Percentiles rank a stretch among this genome's conserved stretches.
Evolutionary conservation across 139 green algal species (phyloP).

Genomic region (Nannochloris sp.): DNA sequence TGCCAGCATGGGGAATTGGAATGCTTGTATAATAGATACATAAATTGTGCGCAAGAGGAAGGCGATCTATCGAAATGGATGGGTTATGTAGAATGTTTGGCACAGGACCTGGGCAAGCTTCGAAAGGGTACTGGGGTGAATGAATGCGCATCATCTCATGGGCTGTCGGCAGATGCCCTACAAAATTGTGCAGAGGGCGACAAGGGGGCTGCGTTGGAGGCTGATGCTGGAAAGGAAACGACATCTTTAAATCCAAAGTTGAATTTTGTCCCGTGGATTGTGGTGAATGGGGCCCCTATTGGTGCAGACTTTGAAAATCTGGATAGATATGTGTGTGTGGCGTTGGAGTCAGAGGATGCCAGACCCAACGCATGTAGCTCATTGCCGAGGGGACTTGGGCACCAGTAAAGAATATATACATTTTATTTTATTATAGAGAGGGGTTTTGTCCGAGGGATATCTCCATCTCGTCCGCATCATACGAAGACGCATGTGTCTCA

Average conservation of each 20-base stretch:
- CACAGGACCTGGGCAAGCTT: constrained; percentile 14
- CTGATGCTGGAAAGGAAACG: constrained; percentile 3
- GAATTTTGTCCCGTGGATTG: constrained; percentile 26
- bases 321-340: constrained; percentile 14
- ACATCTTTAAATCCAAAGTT: constrained; percentile 4
- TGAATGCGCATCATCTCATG: constrained; percentile 1
- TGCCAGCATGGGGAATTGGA: constrained; percentile 24
- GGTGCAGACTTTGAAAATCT: constrained; percentile 20
- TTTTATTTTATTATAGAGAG: background rate
- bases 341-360: background rate
- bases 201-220: constrained; percentile 12
- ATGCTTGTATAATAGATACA: constrained; percentile 26
- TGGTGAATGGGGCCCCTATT: constrained; percentile 18
- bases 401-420: no score
- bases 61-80: constrained; percentile 11
- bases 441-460: background rate
- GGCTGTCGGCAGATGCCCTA: background rate
- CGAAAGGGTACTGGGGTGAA: background rate
- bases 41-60: constrained; percentile 19
- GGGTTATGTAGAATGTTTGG: constrained; percentile 19
- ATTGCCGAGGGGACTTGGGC: background rate
- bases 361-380: background rate
- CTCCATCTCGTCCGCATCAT: background rate
- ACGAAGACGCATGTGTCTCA: background rate
- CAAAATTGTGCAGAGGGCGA: constrained; percentile 1